phyloP scores from a whole-genome alignment of 306 rosid species.

The Hippophae tibetana region DNA sequence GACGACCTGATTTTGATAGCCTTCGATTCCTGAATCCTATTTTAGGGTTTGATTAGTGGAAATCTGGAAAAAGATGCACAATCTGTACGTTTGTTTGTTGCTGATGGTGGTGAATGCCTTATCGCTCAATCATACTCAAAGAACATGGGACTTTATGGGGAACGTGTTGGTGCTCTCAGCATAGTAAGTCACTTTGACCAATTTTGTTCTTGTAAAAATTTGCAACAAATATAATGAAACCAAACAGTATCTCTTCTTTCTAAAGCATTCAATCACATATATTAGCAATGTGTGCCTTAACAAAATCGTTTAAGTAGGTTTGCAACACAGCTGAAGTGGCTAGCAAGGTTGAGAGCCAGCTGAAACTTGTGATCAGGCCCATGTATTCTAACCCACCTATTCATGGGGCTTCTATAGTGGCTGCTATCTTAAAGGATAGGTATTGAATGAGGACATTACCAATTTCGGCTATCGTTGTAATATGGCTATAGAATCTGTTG shows the following conservation, averaged over 20 bases:
- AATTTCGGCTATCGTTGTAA: too few relatives aligned
- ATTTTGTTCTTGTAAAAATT: neutral
- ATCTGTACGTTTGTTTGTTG: slow-evolving; percentile 70
- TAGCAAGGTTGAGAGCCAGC: slow-evolving; percentile 76
- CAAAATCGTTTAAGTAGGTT: slow-evolving; percentile 34
- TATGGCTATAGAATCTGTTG: neutral
- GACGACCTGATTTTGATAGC: neutral
- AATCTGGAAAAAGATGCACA: slow-evolving; percentile 76
- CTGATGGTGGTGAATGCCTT: slow-evolving; percentile 87
- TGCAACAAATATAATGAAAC: too few relatives aligned
- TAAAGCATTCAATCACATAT: too few relatives aligned
- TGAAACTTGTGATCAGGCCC: slow-evolving; percentile 89
- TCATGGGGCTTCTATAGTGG: slow-evolving; percentile 91
- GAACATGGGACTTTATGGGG: slow-evolving; percentile 91
- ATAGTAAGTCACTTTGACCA: slow-evolving; percentile 44
- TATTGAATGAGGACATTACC: slow-evolving; percentile 15
- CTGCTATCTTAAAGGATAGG: slow-evolving; percentile 73
- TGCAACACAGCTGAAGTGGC: slow-evolving; percentile 77
- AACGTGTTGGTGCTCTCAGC: slow-evolving; percentile 92
- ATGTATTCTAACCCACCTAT: slow-evolving; percentile 87
- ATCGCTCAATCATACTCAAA: slow-evolving; percentile 87
- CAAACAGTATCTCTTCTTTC: too few relatives aligned
- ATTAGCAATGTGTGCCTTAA: neutral
- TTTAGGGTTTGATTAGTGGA: slow-evolving; percentile 90
- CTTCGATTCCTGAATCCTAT: slow-evolving; percentile 7